A percentile compares a stretch with the other conserved stretches of the same genome.
Evolutionary conservation across 73 alveolate genomes (phyloP).

Genomic region (Paramecium sonneborni): DNA sequence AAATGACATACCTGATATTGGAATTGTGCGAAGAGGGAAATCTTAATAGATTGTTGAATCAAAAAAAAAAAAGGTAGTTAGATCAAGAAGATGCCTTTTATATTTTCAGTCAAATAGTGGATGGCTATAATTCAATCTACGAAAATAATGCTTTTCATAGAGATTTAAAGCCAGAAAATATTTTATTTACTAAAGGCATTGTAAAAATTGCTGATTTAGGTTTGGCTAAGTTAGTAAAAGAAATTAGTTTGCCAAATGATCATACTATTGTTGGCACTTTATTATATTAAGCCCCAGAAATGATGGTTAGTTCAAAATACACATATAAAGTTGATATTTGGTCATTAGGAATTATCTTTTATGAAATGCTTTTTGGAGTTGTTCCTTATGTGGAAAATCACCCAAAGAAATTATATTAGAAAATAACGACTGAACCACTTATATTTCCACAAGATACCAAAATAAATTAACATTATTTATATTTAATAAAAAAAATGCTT

Average conservation of each 20-base stretch:
- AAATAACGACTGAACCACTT: neutral
- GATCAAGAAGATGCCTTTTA: neutral
- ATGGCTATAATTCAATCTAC: neutral
- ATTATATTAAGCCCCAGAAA: neutral
- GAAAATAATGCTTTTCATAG: neutral
- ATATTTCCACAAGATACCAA: neutral
- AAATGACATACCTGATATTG: neutral
- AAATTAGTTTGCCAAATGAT: neutral
- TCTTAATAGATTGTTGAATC: neutral
- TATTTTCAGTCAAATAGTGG: neutral
- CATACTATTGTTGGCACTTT: conserved; percentile 21
- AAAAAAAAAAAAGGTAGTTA: neutral
- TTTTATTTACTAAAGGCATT: neutral
- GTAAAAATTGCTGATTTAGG: conserved; percentile 42
- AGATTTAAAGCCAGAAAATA: conserved; percentile 45
- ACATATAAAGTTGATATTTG: conserved; percentile 41
- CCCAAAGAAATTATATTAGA: neutral
- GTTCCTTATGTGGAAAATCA: conserved; percentile 34
- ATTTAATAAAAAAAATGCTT: neutral
- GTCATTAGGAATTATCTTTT: conserved; percentile 61
- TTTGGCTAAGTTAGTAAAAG: conserved; percentile 2
- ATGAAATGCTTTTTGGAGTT: conserved; percentile 64
- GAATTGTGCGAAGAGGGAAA: conserved; percentile 63
- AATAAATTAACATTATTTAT: neutral
- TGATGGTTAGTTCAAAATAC: neutral